A percentile compares a stretch with the other conserved stretches of the same genome.
These are phyloP conservation scores for Candida ovalis DNA, from an alignment of 805 yeast genomes.

Conservation along the genomic window DNA sequence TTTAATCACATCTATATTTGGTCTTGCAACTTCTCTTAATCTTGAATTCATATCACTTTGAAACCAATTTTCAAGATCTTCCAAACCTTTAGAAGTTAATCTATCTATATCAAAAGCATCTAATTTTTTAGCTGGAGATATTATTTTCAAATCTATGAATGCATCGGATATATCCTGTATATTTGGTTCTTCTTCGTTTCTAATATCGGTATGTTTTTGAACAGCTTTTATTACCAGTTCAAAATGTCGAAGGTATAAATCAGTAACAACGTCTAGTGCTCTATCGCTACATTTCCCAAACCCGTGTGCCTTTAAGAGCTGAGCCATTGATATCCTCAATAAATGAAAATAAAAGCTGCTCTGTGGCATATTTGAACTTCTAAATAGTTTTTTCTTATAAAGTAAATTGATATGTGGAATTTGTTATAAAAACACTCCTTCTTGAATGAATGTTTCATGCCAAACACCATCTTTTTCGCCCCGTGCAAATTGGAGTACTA, in stretches of 20 bases:
- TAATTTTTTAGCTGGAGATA: constrained; percentile 53
- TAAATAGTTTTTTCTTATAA: neutral
- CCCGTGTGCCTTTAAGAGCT: constrained; percentile 74
- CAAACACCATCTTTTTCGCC: no score
- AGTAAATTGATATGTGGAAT: no score
- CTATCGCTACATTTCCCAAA: constrained; percentile 74
- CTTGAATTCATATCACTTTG: constrained; percentile 42
- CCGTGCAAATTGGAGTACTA: no score
- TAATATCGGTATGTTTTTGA: constrained; percentile 42
- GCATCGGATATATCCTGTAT: constrained; percentile 73
- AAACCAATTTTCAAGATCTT: constrained; percentile 55
- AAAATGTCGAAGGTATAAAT: constrained; percentile 64
- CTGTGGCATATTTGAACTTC: constrained; percentile 15
- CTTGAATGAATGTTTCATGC: no score
- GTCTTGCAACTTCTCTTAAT: constrained; percentile 36
- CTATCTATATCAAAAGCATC: constrained; percentile 52
- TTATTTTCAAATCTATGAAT: constrained; percentile 55
- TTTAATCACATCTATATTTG: constrained; percentile 24
- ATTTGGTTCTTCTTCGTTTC: constrained; percentile 34
- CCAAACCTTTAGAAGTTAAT: constrained; percentile 43
- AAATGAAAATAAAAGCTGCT: constrained; percentile 30
- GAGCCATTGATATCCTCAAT: constrained; percentile 35
- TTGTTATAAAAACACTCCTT: no score
- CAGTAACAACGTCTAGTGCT: constrained; percentile 73
- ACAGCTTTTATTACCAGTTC: constrained; percentile 50